Evolutionary conservation across 768 basidiomycete genomes (phyloP).

Genomic region (Collybiopsis luxurians): DNA sequence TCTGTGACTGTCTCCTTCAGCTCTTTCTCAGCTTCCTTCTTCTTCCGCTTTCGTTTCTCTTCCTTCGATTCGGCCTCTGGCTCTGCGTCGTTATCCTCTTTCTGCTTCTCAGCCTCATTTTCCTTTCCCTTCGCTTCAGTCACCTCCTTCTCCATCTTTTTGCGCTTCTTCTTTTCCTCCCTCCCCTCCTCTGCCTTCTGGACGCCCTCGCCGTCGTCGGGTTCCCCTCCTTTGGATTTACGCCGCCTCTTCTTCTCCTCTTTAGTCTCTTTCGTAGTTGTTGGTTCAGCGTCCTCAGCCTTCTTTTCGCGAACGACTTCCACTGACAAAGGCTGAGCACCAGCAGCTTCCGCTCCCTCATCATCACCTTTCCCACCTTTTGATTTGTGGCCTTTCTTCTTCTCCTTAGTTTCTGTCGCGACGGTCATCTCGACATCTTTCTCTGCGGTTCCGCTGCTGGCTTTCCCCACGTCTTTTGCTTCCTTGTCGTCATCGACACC

Average conservation of each 20-base stretch:
- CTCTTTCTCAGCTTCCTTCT: not conserved
- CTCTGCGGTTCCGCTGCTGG: not conserved
- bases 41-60: constrained; percentile 17
- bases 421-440: not conserved
- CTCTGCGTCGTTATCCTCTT: no score
- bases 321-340: constrained; percentile 13
- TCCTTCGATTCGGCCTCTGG: constrained; percentile 18
- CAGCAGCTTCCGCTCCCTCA: not conserved
- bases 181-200: constrained; percentile 14
- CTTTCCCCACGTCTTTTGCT: not conserved
- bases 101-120: constrained; percentile 19
- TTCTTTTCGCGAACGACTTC: constrained; percentile 16
- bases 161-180: constrained; percentile 13
- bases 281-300: constrained; percentile 6
- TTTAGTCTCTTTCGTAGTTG: not conserved
- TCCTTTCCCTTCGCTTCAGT: constrained; percentile 10
- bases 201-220: no score
- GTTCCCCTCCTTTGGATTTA: constrained; percentile 1
- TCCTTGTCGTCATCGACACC: constrained; percentile 3
- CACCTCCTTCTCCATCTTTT: constrained; percentile 6
- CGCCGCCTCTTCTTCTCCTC: not conserved
- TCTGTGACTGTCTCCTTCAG: constrained; percentile 7
- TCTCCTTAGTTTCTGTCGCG: constrained; percentile 12
- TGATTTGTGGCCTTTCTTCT: constrained; percentile 7
- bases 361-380: constrained; percentile 17